Base-by-base conservation (phyloP, 306 rosid genomes). In the Rosa rugosa region DNA sequence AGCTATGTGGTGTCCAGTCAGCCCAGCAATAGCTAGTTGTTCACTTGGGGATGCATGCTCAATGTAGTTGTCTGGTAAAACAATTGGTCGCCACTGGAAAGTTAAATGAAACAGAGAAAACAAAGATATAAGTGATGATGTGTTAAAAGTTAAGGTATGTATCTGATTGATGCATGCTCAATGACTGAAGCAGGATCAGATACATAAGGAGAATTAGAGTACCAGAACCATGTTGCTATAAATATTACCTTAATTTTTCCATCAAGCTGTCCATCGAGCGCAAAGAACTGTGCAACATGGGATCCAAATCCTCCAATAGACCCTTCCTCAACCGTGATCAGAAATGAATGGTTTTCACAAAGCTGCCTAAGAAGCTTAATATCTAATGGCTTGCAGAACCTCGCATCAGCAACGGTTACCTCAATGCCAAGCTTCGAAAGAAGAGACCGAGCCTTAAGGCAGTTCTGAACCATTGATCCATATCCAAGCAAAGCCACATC, bases 311-410 rank as follows among this genome's bases (percentile, higher is more conserved):
- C 99, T 64, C 98, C 98, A 60, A 92, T 84, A 27, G 97, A 91
- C 60, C 98, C 98, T 87, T 94, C 98, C 88, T 94, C 99, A 16
- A 94, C 99, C 5, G 97, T 91, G 77, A 94, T 74, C 51, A 94
- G 91, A 82, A 88, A 94, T 46, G 91, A 79, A 82, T 94, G 99
- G 73, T 91, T 77, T 80, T 87, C 71, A 75, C 99, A 92, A 12
- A 94, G 97, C 72, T 87, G 89, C 77, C 97, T 88, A 42, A 94
- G 86, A 88, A 94, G 99, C 68, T 87, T 83, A 75, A 85, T 88
- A 80, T 94, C 99, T 47, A 92, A 91, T 68, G 99, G 99, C 82
- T 94, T 94, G 88, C 97, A 92, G 91, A 94, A 94, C 89, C 99
- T 87, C 63, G 99, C 99, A 81, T 94, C 99, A 17, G 97, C 99